Conservation (phyloP, 2,329 filamentous ascomycete species). For the Cadophora sp. region DNA sequence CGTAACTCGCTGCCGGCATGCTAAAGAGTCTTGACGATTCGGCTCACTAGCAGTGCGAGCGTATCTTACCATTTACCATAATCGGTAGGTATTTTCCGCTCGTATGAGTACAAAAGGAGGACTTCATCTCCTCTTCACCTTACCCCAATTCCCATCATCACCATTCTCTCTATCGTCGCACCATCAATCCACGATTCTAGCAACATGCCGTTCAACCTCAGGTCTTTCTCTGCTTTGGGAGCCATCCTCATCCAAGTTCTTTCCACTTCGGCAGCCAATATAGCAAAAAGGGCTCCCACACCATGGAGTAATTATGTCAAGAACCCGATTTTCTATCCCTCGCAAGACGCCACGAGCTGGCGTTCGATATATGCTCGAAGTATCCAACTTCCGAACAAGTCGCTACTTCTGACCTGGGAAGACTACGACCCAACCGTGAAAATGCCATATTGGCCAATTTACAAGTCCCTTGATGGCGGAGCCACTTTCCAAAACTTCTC, state of each 20-base stretch:
- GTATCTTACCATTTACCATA: too few relatives aligned
- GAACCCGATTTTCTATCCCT: not conserved
- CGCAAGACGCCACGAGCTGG: not conserved
- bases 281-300: not conserved
- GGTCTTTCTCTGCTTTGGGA: not conserved
- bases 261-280: not conserved
- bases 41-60: too few relatives aligned
- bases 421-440: conserved; percentile 59
- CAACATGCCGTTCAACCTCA: not conserved
- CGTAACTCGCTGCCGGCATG: too few relatives aligned
- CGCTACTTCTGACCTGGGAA: conserved; percentile 56
- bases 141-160: too few relatives aligned
- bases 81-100: too few relatives aligned
- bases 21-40: too few relatives aligned
- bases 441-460: conserved; percentile 54
- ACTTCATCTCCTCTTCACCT: too few relatives aligned
- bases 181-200: too few relatives aligned
- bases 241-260: not conserved
- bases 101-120: too few relatives aligned
- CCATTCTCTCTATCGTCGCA: too few relatives aligned
- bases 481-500: conserved; percentile 65
- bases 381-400: conserved; percentile 39
- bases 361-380: conserved; percentile 34
- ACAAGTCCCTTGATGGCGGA: conserved; percentile 56
- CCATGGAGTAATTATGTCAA: not conserved